Percentiles rank a stretch among this genome's conserved stretches.
Evolutionary conservation across 257 asterid species (phyloP).

Genomic region (Ilex asprella): DNA sequence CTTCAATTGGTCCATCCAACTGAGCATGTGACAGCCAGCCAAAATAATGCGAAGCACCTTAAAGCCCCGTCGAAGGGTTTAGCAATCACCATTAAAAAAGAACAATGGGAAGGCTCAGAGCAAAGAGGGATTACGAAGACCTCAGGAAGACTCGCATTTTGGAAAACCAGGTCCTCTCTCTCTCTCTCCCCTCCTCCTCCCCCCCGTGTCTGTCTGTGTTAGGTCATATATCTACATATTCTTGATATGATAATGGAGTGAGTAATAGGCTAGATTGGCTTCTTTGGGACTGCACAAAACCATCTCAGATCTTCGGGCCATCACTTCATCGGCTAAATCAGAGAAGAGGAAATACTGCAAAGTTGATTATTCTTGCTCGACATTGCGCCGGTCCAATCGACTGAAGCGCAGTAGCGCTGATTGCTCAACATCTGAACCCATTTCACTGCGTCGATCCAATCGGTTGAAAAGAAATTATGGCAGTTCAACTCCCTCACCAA

Average conservation of each 20-base stretch:
- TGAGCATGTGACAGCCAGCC: too few relatives aligned
- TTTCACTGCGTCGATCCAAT: slow-evolving; percentile 60
- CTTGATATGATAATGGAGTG: neutral
- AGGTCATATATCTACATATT: neutral
- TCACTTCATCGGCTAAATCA: slow-evolving; percentile 37
- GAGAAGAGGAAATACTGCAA: slow-evolving; percentile 26
- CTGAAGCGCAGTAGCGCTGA: neutral
- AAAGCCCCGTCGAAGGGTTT: neutral
- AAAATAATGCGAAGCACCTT: neutral
- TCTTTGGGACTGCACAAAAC: slow-evolving; percentile 53
- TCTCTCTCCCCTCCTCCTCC: neutral
- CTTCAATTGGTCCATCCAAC: too few relatives aligned
- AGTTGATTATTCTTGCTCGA: slow-evolving; percentile 32
- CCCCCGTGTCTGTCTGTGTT: neutral
- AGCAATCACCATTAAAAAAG: neutral
- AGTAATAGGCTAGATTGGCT: slow-evolving; percentile 55
- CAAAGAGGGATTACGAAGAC: slow-evolving; percentile 51
- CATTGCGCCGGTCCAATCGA: slow-evolving; percentile 69
- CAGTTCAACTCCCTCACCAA: slow-evolving; percentile 8
- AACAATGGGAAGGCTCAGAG: slow-evolving; percentile 49
- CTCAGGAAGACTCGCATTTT: slow-evolving; percentile 52
- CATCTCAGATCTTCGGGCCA: slow-evolving; percentile 42
- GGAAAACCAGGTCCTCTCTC: slow-evolving; percentile 16
- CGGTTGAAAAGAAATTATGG: slow-evolving; percentile 40
- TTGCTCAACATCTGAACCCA: neutral